A percentile compares a stretch with the other conserved stretches of the same genome.
phyloP scores from a whole-genome alignment of 192 early-diverging fungal species.

The Polychytrium aggregatum region DNA sequence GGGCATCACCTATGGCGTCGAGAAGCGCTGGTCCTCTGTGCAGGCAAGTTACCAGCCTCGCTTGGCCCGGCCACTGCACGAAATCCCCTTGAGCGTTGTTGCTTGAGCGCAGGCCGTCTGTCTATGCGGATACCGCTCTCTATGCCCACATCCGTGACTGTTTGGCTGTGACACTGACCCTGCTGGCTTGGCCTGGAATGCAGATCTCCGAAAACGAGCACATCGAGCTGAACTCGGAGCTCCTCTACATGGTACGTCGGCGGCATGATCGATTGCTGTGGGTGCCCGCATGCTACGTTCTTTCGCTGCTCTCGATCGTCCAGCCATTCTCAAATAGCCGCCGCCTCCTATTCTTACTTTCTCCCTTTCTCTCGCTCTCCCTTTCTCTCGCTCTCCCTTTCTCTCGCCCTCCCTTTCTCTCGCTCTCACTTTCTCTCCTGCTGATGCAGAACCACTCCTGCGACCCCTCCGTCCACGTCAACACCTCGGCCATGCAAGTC shows the following conservation, averaged over 20 bases:
- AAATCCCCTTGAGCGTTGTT: no score
- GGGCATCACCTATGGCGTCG: slow-evolving; percentile 3
- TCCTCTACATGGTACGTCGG: slow-evolving; percentile 20
- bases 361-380: no score
- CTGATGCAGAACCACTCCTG: slow-evolving; percentile 25
- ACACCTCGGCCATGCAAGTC: slow-evolving; percentile 7
- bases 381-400: no score
- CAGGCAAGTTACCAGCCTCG: no score
- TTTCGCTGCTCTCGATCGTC: no score
- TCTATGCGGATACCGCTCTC: neutral
- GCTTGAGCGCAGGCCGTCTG: no score
- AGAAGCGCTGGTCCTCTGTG: slow-evolving; percentile 20
- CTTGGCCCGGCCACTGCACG: no score
- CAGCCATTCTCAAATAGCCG: neutral
- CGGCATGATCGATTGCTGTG: no score
- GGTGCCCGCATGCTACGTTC: no score
- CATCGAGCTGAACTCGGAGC: slow-evolving; percentile 25
- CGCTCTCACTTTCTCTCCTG: neutral
- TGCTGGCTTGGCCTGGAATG: no score
- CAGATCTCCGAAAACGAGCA: slow-evolving; percentile 8
- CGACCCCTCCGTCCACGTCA: slow-evolving; percentile 19
- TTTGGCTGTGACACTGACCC: neutral
- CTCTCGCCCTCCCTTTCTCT: no score
- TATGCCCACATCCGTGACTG: neutral
- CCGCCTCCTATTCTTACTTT: neutral